Base-by-base conservation (phyloP, 352 stramenopile genomes). In the Phytopythium oedochilum region DNA sequence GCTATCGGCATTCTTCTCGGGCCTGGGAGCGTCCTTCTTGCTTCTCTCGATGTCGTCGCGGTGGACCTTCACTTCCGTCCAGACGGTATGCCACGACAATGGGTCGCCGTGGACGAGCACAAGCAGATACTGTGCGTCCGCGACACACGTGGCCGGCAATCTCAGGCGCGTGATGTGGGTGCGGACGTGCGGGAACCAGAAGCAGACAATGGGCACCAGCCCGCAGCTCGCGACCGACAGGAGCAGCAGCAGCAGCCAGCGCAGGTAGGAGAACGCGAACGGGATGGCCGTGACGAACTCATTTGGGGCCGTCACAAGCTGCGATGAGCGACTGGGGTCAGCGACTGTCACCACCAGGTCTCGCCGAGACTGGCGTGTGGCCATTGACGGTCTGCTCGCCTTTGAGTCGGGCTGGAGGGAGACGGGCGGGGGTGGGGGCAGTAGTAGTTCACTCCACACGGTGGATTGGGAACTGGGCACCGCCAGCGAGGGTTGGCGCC, bases 111-210 rank as follows among this genome's bases (percentile, higher is more conserved):
- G 63, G 9, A 80, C 60, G 0, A 83, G 63, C 20, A 75, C 46
- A 14, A 89, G 63, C 42, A 89, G 59, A 36, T 60, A 78, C 35
- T 89, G 51, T 5, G 76, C 79, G 8, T 86, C 57, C 25, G 43
- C 65, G 8, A 73, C 20, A 0, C 42, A 63, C 29, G 57, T 60
- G 6, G 59, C 49, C 0, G 69, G 66, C 25, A 86, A 52, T 25
- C 45, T 59, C 15, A 42, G 52, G n/a, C 78, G 78, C 46, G 76
- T 76, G 29, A 87, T 54, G 46, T 49, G 60, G 10, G 79, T 88
- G 64, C 79, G 86, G 29, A 88, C n/a, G n/a, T 78, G 71, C 6
- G 79, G 76, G 53, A 82, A 86, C 79, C 79, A 88, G 43, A 82
- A 63, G 17, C 61, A 71, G 6, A 77, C 46, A 23, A 89, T 56